Conservation (phyloP, 148 eudicot genomes). For the Silene conica region DNA sequence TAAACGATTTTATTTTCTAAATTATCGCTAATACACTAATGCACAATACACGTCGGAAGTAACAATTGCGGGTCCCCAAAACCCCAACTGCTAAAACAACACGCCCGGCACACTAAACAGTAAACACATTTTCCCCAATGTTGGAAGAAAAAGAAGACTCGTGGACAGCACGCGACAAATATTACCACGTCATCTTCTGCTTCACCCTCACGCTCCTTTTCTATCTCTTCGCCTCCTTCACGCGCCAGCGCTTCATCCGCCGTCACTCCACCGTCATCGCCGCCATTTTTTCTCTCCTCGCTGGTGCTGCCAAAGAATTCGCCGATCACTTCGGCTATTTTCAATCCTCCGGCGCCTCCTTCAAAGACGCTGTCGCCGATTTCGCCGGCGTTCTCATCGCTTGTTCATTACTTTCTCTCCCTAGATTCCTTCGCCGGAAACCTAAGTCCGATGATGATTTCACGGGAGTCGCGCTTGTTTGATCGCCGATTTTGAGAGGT, state of each 20-base stretch:
- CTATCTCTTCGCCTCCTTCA: conserved; percentile 38
- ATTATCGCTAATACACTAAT: too few relatives aligned
- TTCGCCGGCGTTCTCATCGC: conserved; percentile 48
- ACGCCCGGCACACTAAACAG: background rate
- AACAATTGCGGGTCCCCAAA: too few relatives aligned
- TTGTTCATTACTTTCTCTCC: conserved; percentile 20
- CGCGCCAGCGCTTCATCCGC: conserved; percentile 43
- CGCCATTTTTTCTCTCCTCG: conserved; percentile 47
- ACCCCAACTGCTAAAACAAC: too few relatives aligned
- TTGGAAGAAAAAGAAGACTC: conserved; percentile 31
- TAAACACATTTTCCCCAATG: background rate
- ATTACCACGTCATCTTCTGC: conserved; percentile 61
- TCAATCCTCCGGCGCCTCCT: conserved; percentile 69
- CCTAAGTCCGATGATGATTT: conserved; percentile 18
- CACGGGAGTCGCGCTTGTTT: conserved; percentile 30
- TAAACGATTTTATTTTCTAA: too few relatives aligned
- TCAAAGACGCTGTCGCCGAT: conserved; percentile 58
- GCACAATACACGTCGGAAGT: too few relatives aligned
- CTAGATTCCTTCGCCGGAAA: conserved; percentile 12
- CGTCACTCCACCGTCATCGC: conserved; percentile 45
- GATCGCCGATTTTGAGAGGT: background rate
- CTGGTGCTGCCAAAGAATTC: conserved; percentile 74
- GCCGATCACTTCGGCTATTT: conserved; percentile 75
- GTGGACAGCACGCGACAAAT: conserved; percentile 67
- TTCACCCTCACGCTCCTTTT: conserved; percentile 48